A percentile compares a stretch with the other conserved stretches of the same genome.
Conservation (phyloP, 2,329 filamentous ascomycete species). For the Hortaea werneckii region DNA sequence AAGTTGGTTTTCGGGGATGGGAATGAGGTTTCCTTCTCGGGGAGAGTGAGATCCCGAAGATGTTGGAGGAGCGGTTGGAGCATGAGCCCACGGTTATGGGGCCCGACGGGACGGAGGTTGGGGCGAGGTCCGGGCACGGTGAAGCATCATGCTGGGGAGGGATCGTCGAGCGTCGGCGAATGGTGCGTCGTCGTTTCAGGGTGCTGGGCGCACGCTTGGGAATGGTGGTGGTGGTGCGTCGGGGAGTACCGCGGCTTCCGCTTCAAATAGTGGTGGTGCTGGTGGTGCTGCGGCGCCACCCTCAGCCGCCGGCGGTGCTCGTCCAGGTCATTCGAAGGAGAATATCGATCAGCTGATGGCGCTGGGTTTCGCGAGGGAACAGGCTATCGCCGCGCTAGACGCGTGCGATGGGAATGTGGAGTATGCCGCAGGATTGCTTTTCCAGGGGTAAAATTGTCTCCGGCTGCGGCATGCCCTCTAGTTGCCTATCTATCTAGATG, state of each 20-base stretch:
- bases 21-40: constrained; percentile 76
- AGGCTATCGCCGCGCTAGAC: constrained; percentile 71
- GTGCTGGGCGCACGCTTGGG: not conserved
- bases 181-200: not conserved
- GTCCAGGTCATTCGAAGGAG: constrained; percentile 43
- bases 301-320: too few relatives aligned
- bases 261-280: too few relatives aligned
- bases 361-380: constrained; percentile 65
- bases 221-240: not conserved
- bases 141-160: constrained; percentile 28
- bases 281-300: too few relatives aligned
- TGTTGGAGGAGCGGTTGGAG: constrained; percentile 58
- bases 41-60: constrained; percentile 88
- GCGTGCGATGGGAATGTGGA: constrained; percentile 81
- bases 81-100: constrained; percentile 78
- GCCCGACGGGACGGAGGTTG: constrained; percentile 80
- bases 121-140: constrained; percentile 70
- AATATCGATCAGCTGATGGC: constrained; percentile 66
- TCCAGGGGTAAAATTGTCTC: constrained; percentile 22
- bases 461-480: too few relatives aligned
- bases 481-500: too few relatives aligned
- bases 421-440: constrained; percentile 73
- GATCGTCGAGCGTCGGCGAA: not conserved
- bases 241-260: constrained; percentile 10
- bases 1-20: constrained; percentile 65